Evolutionary conservation across 805 yeast species (phyloP).

Genomic region (Debaryomyces maramus): DNA sequence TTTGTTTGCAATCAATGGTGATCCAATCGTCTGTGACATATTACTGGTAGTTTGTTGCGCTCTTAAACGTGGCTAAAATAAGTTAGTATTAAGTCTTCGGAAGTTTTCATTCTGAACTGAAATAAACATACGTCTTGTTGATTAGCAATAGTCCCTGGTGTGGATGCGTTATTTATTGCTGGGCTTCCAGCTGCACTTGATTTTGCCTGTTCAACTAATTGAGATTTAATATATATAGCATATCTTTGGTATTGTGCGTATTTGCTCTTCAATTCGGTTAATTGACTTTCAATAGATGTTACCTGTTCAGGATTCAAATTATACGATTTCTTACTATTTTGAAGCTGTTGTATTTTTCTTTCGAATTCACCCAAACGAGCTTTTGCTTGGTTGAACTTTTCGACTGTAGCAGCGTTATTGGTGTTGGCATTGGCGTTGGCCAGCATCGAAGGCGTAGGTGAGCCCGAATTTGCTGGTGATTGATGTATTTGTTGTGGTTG

Average conservation of each 20-base stretch:
- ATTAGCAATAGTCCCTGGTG: constrained; percentile 10
- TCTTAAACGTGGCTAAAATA: constrained; percentile 1
- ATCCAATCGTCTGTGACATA: background rate
- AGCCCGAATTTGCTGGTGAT: constrained; percentile 7
- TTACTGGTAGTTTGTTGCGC: background rate
- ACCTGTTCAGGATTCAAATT: constrained; percentile 46
- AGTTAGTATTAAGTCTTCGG: background rate
- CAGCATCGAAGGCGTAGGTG: constrained; percentile 1
- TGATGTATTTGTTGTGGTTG: constrained; percentile 2
- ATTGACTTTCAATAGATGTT: constrained; percentile 47
- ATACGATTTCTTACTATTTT: constrained; percentile 46
- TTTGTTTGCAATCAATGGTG: background rate
- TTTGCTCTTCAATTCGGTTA: constrained; percentile 46
- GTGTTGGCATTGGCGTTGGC: background rate
- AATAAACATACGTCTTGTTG: constrained; percentile 8
- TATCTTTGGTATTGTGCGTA: constrained; percentile 51
- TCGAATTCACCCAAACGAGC: constrained; percentile 50
- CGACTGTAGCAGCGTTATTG: constrained; percentile 30
- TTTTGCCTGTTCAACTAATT: constrained; percentile 35
- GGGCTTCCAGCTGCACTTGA: constrained; percentile 9
- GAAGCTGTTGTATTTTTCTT: constrained; percentile 50
- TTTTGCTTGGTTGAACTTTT: constrained; percentile 44
- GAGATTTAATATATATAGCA: constrained; percentile 48
- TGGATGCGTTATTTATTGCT: constrained; percentile 7
- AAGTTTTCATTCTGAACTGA: too few relatives aligned